Evolutionary conservation across 345 rosid genomes (phyloP).

Genomic region (Streptanthus diversifolius): DNA sequence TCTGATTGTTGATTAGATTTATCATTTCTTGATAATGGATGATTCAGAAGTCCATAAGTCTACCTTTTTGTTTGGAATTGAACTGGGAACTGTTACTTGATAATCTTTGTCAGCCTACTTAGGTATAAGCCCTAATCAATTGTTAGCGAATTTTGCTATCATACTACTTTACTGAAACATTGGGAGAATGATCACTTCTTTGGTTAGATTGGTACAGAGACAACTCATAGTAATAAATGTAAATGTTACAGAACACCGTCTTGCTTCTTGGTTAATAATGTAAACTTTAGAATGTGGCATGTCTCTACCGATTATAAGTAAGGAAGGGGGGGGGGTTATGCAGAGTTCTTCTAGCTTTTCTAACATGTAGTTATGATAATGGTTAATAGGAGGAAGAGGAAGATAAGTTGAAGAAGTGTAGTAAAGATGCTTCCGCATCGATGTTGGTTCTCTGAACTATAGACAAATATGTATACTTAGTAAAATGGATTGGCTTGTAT

Average conservation of each 20-base stretch:
- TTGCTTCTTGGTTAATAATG: conserved; percentile 7
- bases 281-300: not conserved
- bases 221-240: not conserved
- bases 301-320: not conserved
- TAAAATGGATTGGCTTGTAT: not conserved
- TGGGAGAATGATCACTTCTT: not conserved
- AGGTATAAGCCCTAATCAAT: not conserved
- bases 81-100: not conserved
- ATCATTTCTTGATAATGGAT: not conserved
- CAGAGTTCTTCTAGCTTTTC: conserved; percentile 5
- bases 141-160: not conserved
- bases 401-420: not conserved
- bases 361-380: not conserved
- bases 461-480: not conserved
- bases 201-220: conserved; percentile 10
- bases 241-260: not conserved
- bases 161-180: not conserved
- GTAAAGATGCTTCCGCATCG: not conserved
- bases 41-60: conserved; percentile 4
- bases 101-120: not conserved
- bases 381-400: not conserved
- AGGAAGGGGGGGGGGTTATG: not conserved
- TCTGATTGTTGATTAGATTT: not conserved
- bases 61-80: not conserved
- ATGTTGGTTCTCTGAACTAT: not conserved